These are phyloP conservation scores for Filobasidium uniguttulatum DNA, from an alignment of 1,284 basidiomycete genomes.

Conservation along the genomic window DNA sequence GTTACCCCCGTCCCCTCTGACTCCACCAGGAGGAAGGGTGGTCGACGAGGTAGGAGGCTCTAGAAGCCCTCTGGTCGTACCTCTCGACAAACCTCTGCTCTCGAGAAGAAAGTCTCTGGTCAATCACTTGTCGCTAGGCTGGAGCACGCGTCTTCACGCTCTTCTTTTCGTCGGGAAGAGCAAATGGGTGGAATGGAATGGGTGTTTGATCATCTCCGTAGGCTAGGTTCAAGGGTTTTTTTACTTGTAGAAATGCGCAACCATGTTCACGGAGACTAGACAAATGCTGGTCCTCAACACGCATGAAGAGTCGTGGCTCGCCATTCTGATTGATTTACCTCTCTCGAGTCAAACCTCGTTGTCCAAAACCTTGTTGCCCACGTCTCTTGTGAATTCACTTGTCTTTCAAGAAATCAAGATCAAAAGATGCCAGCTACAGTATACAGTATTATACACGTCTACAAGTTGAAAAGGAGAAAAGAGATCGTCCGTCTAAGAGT, in stretches of 20 bases:
- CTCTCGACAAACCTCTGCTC: neutral
- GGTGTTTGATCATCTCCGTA: too few species aligned
- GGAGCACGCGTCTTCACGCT: neutral
- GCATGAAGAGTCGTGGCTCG: conserved; percentile 7
- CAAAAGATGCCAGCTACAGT: too few species aligned
- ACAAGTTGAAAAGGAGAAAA: too few species aligned
- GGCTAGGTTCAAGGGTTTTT: neutral
- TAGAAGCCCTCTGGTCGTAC: conserved; percentile 22
- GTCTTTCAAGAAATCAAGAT: too few species aligned
- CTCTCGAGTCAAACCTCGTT: too few species aligned
- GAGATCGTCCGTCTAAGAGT: too few species aligned
- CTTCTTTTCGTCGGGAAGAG: conserved; percentile 1
- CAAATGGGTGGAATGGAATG: neutral
- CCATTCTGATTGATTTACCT: conserved; percentile 1
- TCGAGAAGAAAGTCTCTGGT: neutral
- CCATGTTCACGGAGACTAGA: too few species aligned
- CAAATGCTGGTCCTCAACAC: conserved; percentile 5
- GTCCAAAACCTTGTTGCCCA: too few species aligned
- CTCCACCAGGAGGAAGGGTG: conserved; percentile 97
- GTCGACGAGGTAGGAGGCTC: conserved; percentile 99
- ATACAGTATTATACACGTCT: too few species aligned
- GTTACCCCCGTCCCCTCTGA: conserved; percentile 96
- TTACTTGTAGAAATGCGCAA: neutral
- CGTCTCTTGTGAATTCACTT: too few species aligned
- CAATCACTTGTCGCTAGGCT: conserved; percentile 11